phyloP scores from a whole-genome alignment of 2,329 filamentous ascomycete genomes.

The Cordyceps farinosa region DNA sequence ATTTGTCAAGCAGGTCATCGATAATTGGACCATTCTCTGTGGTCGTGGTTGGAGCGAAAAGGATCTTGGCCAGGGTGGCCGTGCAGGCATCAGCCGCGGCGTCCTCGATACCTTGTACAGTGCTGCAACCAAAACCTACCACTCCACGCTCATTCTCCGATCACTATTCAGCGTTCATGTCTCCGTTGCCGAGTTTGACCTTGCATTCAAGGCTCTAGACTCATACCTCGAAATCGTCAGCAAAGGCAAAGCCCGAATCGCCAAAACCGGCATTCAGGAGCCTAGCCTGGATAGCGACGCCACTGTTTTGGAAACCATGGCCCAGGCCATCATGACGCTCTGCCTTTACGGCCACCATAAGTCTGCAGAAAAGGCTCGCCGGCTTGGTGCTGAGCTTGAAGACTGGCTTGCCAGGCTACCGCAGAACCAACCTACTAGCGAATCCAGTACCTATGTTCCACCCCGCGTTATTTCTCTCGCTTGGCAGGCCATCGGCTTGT shows the following conservation, averaged over 20 bases:
- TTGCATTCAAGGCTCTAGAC: slow-evolving; percentile 86
- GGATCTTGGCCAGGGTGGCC: slow-evolving; percentile 78
- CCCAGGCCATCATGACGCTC: slow-evolving; percentile 74
- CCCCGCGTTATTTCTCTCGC: slow-evolving; percentile 62
- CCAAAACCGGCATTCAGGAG: slow-evolving; percentile 71
- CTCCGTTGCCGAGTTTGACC: slow-evolving; percentile 83
- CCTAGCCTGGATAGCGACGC: slow-evolving; percentile 74
- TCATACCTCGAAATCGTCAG: slow-evolving; percentile 87
- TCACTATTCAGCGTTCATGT: slow-evolving; percentile 86
- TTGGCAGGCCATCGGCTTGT: slow-evolving; percentile 82
- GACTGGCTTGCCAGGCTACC: slow-evolving; percentile 66
- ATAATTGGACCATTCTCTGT: slow-evolving; percentile 81
- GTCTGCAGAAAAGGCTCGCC: slow-evolving; percentile 74
- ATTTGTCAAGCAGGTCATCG: slow-evolving; percentile 75
- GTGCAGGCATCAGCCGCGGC: slow-evolving; percentile 68
- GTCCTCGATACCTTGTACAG: slow-evolving; percentile 87
- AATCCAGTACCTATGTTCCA: slow-evolving; percentile 44
- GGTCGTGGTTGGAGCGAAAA: slow-evolving; percentile 75
- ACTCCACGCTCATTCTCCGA: slow-evolving; percentile 84
- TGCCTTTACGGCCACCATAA: slow-evolving; percentile 74
- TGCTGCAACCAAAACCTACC: slow-evolving; percentile 88
- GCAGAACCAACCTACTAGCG: slow-evolving; percentile 28
- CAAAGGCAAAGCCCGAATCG: slow-evolving; percentile 76
- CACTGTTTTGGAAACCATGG: slow-evolving; percentile 71
- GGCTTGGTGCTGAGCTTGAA: slow-evolving; percentile 68